A percentile compares a stretch with the other conserved stretches of the same genome.
phyloP scores from a whole-genome alignment of 2,329 filamentous ascomycete genomes.

The Ophiostoma fasciatum region DNA sequence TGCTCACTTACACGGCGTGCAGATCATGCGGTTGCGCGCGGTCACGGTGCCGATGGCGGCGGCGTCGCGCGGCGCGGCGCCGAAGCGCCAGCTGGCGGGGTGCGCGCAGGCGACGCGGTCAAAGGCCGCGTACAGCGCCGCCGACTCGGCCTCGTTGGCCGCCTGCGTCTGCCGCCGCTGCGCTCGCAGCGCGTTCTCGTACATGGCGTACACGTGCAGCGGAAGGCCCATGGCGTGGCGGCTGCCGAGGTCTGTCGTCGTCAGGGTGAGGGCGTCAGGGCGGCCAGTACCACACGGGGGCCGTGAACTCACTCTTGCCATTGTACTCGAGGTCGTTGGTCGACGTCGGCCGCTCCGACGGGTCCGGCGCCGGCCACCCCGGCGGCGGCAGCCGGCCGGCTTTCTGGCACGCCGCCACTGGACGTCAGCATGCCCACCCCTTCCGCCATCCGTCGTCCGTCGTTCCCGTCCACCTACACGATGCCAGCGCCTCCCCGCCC shows the following conservation, averaged over 20 bases:
- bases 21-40: constrained; percentile 7
- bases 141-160: constrained; percentile 5
- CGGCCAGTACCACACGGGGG: too few relatives aligned
- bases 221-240: constrained; percentile 5
- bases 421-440: too few relatives aligned
- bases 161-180: constrained; percentile 4
- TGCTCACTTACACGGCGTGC: constrained; percentile 7
- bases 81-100: constrained; percentile 6
- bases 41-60: constrained; percentile 2
- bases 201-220: constrained; percentile 9
- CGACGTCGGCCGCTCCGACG: not conserved
- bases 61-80: constrained; percentile 3
- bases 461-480: too few relatives aligned
- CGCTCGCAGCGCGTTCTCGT: constrained; percentile 8
- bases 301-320: constrained; percentile 3
- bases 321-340: constrained; percentile 3
- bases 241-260: constrained; percentile 2
- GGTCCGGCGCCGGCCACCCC: constrained; percentile 4
- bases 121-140: constrained; percentile 7
- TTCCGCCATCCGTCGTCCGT: too few relatives aligned
- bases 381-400: constrained; percentile 2
- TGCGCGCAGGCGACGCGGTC: constrained; percentile 4
- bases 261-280: too few relatives aligned
- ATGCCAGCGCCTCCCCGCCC: constrained; percentile 7
- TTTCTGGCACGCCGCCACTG: constrained; percentile 6